These are phyloP conservation scores for Syncephalastrum monosporum DNA, from an alignment of 371 early-diverging fungal species.

Conservation along the genomic window DNA sequence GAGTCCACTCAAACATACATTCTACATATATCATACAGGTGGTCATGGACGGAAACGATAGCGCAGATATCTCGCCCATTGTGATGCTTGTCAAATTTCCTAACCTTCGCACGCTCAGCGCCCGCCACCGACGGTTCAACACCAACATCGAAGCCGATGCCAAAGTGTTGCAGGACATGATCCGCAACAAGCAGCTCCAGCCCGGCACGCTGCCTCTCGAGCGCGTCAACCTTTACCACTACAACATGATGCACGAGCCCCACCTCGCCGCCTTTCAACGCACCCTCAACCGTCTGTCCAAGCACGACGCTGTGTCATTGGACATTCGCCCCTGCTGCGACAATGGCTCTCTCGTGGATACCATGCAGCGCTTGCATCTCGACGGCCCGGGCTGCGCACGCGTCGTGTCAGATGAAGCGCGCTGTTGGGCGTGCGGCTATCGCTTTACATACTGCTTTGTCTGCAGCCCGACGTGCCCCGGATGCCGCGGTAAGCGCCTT, in stretches of 20 bases:
- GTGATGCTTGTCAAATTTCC: slow-evolving; percentile 51
- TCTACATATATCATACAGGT: slow-evolving; percentile 15
- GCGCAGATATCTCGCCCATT: slow-evolving; percentile 37
- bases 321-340: slow-evolving; percentile 31
- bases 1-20: too few species aligned
- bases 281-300: slow-evolving; percentile 33
- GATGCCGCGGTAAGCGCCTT: slow-evolving; percentile 28
- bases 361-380: slow-evolving; percentile 6
- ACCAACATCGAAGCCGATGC: slow-evolving; percentile 40
- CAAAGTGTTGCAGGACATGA: slow-evolving; percentile 36
- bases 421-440: slow-evolving; percentile 35
- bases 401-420: slow-evolving; percentile 19
- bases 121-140: slow-evolving; percentile 32
- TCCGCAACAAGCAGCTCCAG: slow-evolving; percentile 23
- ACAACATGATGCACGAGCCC: slow-evolving; percentile 36
- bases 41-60: slow-evolving; percentile 41
- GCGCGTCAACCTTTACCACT: slow-evolving; percentile 33
- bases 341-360: slow-evolving; percentile 12
- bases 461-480: slow-evolving; percentile 28
- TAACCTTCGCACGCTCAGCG: slow-evolving; percentile 27
- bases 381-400: slow-evolving; percentile 17
- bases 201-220: slow-evolving; percentile 24
- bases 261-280: slow-evolving; percentile 29
- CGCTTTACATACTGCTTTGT: slow-evolving; percentile 28
- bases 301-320: slow-evolving; percentile 24